These are phyloP conservation scores for Spencermartinsiella europaea DNA, from an alignment of 805 yeast genomes.

Conservation along the genomic window DNA sequence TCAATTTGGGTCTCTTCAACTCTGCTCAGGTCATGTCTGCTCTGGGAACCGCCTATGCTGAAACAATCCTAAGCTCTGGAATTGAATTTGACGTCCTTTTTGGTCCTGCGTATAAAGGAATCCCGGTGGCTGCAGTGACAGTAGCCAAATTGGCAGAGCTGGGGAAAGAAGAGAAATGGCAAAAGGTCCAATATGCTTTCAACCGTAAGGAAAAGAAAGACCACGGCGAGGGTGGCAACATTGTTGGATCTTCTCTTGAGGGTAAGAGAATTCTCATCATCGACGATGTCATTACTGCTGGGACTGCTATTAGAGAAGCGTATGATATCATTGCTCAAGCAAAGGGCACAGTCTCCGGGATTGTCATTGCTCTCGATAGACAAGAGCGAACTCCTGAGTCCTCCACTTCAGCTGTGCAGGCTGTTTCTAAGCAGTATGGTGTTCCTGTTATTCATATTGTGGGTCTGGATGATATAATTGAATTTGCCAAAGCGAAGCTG, in stretches of 20 bases:
- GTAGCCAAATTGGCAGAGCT: constrained; percentile 88
- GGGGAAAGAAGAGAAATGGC: constrained; percentile 68
- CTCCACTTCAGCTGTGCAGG: constrained; percentile 72
- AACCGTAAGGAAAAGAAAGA: constrained; percentile 95
- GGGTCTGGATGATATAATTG: constrained; percentile 66
- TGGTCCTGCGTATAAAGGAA: constrained; percentile 98
- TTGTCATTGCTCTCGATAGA: constrained; percentile 89
- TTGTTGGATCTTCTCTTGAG: constrained; percentile 76
- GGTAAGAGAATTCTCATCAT: constrained; percentile 76
- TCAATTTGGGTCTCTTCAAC: constrained; percentile 86
- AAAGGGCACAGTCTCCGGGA: constrained; percentile 72
- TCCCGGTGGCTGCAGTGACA: constrained; percentile 89
- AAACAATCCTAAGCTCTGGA: constrained; percentile 75
- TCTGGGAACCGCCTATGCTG: constrained; percentile 84
- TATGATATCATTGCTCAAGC: constrained; percentile 67
- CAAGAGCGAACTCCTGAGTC: constrained; percentile 76
- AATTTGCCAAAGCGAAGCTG: constrained; percentile 39
- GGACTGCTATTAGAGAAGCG: constrained; percentile 96
- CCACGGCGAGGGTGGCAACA: constrained; percentile 96
- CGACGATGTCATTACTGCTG: constrained; percentile 98
- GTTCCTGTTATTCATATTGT: constrained; percentile 86
- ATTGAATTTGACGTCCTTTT: constrained; percentile 84
- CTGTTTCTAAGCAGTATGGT: constrained; percentile 61
- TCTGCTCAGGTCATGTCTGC: constrained; percentile 74
- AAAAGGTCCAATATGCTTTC: constrained; percentile 78